phyloP scores from a whole-genome alignment of 805 yeast genomes.

The Priceomyces fermenticarens region DNA sequence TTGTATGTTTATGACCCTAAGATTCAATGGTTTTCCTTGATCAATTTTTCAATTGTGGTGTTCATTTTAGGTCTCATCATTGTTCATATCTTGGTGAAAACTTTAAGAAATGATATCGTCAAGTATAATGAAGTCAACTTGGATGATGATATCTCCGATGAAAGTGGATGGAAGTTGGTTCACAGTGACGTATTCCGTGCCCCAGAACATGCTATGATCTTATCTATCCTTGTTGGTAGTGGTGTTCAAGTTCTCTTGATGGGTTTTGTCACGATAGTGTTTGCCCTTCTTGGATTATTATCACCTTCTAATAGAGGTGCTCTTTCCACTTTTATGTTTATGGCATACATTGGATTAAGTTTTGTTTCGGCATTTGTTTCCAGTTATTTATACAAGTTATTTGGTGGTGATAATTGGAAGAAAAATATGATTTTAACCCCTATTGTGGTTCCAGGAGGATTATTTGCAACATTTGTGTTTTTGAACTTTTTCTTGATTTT shows the following conservation, averaged over 20 bases:
- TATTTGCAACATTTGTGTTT: constrained; percentile 61
- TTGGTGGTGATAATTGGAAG: constrained; percentile 92
- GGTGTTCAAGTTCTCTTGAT: constrained; percentile 83
- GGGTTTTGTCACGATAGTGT: constrained; percentile 65
- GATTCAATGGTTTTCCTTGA: constrained; percentile 92
- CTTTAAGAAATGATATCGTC: constrained; percentile 80
- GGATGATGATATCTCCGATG: constrained; percentile 85
- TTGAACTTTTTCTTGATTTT: constrained; percentile 79
- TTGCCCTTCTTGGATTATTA: constrained; percentile 84
- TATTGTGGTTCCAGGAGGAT: constrained; percentile 73
- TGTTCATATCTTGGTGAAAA: constrained; percentile 72
- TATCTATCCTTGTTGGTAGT: constrained; percentile 82
- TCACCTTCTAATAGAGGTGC: constrained; percentile 97
- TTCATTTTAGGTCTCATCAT: constrained; percentile 72
- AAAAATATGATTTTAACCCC: constrained; percentile 82
- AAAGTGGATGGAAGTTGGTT: constrained; percentile 94
- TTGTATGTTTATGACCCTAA: constrained; percentile 87
- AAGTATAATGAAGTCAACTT: constrained; percentile 87
- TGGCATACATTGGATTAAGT: constrained; percentile 78
- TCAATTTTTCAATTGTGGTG: constrained; percentile 83
- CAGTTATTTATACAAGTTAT: constrained; percentile 78
- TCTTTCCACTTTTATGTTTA: constrained; percentile 82
- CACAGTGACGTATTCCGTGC: constrained; percentile 94
- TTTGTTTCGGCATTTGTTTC: constrained; percentile 85
- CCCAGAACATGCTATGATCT: constrained; percentile 65